Base-by-base conservation (phyloP, 2,329 filamentous ascomycete species). In the Exophiala viscosa region DNA sequence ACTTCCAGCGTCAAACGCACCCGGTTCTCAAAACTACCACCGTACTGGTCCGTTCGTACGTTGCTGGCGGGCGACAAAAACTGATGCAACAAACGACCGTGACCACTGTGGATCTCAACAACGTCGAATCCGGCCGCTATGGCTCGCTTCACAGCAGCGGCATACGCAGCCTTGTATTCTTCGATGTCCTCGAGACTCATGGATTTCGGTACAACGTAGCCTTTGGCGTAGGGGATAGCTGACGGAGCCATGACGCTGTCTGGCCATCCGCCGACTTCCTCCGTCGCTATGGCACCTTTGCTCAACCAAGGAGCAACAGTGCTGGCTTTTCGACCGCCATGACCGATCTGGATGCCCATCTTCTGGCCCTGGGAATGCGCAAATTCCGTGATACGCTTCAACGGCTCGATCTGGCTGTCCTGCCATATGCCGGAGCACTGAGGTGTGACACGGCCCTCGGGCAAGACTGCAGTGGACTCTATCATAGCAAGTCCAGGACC, bases 61-160 rank as follows among this genome's bases (percentile, higher is more conserved):
- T 93, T 93, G 9, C 76, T 76, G 0, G 78, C 77, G 0, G 87
- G 87, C 0, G 81, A 83, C 2, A 90, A 54, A 73, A 92, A 92
- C 1, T 73, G 71, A 60, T 83, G 81, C 0, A 92, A 71, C 0
- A 93, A 77, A 65, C 91, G 92, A 0, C 88, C 88, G 63, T 92
- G 88, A 0, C 87, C 88, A 60, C 78, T 81, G 71, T 93, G 88
- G 45, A 93, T 82, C 67, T 93, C 89, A 52, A 93, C 83, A 5
- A 84, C 80, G 65, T 95, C 89, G 44, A 88, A 80, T 0, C 89
- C 89, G 1, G 84, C 85, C 57, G 80, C 73, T 3, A 91, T 69
- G 1, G 88, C 79, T 23, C 84, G 73, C 58, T 75, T 73, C 0
- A 81, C 76, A 0, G 80, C 75, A 3, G 42, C 44, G 10, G 33